A percentile compares a stretch with the other conserved stretches of the same genome.
phyloP scores from a whole-genome alignment of 2,329 filamentous ascomycete species.

The Lomentospora prolificans region DNA sequence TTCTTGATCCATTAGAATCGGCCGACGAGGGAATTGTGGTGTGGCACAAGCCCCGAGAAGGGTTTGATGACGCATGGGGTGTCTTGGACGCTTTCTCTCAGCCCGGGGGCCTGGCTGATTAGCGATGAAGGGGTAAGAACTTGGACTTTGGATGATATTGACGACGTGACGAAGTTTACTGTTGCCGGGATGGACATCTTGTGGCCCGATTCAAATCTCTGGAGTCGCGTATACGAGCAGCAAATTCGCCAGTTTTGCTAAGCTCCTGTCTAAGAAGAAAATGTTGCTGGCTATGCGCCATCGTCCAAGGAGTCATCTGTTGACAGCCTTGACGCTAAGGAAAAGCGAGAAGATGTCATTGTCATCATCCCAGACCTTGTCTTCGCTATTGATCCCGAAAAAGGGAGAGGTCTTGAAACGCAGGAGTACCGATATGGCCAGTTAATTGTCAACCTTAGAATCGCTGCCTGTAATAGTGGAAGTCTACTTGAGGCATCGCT shows the following conservation, averaged over 20 bases:
- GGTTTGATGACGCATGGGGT: constrained; percentile 35
- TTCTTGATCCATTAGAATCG: constrained; percentile 31
- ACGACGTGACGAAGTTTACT: too few relatives aligned
- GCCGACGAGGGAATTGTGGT: constrained; percentile 33
- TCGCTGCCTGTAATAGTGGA: constrained; percentile 36
- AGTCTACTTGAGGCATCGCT: constrained; percentile 34
- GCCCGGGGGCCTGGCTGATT: too few relatives aligned
- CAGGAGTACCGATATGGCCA: constrained; percentile 47
- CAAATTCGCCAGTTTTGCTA: constrained; percentile 26
- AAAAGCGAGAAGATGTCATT: constrained; percentile 24
- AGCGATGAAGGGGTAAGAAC: too few relatives aligned
- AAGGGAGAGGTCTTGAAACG: constrained; percentile 45
- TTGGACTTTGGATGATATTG: too few relatives aligned
- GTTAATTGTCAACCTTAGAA: constrained; percentile 37
- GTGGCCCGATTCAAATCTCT: too few relatives aligned
- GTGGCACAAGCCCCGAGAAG: constrained; percentile 40
- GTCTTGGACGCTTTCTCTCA: too few relatives aligned
- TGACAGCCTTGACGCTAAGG: not conserved
- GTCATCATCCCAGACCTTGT: constrained; percentile 49
- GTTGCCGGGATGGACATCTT: constrained; percentile 21
- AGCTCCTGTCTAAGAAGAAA: constrained; percentile 68
- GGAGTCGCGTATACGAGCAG: constrained; percentile 15
- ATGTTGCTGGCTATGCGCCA: constrained; percentile 44
- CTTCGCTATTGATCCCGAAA: constrained; percentile 43
- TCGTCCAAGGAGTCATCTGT: not conserved